Evolutionary conservation across 768 basidiomycete species (phyloP).

Genomic region (Hypsizygus marmoreus): DNA sequence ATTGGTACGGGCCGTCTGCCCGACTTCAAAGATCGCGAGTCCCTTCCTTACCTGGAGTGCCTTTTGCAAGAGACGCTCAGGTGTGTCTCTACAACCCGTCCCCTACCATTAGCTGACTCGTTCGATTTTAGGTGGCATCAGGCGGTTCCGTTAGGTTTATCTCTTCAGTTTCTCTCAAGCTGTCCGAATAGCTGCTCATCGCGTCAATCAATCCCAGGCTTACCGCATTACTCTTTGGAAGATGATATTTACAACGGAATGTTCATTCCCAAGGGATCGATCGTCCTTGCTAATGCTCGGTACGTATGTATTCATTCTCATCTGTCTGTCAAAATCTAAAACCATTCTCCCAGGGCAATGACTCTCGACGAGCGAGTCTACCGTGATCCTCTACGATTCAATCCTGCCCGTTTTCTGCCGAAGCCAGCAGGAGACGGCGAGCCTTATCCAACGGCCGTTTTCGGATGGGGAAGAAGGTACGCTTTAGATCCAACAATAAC

Average conservation of each 20-base stretch:
- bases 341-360: conserved; percentile 23
- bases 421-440: conserved; percentile 20
- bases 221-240: conserved; percentile 17
- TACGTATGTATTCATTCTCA: conserved; percentile 1
- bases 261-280: conserved; percentile 22
- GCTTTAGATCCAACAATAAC: background rate
- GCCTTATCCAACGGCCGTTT: conserved; percentile 22
- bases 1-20: conserved; percentile 25
- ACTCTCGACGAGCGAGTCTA: conserved; percentile 30
- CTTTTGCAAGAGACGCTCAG: conserved; percentile 19
- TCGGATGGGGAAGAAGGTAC: conserved; percentile 38
- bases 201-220: conserved; percentile 4
- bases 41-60: conserved; percentile 12
- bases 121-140: conserved; percentile 16
- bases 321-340: background rate
- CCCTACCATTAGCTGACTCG: background rate
- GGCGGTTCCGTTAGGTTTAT: conserved; percentile 13
- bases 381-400: conserved; percentile 27
- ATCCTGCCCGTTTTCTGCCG: conserved; percentile 28
- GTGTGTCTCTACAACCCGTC: conserved; percentile 1
- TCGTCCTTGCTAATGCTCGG: conserved; percentile 21
- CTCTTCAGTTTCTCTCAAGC: background rate
- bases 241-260: conserved; percentile 26
- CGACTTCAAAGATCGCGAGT: conserved; percentile 7
- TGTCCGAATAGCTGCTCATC: too few species aligned